Evolutionary conservation across 2,329 filamentous ascomycete genomes (phyloP).

Genomic region (Zymoseptoria ardabiliae): DNA sequence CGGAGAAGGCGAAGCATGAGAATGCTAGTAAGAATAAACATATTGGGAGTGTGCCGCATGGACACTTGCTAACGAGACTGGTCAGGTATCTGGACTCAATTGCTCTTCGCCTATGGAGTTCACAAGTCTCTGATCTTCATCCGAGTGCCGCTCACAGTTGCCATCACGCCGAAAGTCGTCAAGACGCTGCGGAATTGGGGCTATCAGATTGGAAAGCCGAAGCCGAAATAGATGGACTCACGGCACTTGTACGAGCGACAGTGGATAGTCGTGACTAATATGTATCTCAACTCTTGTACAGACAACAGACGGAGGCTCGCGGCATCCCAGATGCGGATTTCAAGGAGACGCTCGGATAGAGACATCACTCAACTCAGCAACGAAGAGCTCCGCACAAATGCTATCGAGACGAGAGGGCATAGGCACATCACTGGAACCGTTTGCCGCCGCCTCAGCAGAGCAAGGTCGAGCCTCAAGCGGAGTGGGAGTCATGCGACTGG

Average conservation of each 20-base stretch:
- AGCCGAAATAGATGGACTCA: constrained; percentile 17
- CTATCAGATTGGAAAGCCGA: constrained; percentile 77
- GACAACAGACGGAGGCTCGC: not conserved
- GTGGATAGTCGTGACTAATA: constrained; percentile 31
- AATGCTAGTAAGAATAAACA: constrained; percentile 25
- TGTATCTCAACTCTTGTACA: not conserved
- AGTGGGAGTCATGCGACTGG: too few relatives aligned
- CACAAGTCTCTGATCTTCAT: constrained; percentile 98
- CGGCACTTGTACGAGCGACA: constrained; percentile 34
- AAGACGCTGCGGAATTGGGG: constrained; percentile 81
- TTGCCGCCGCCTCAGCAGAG: too few relatives aligned
- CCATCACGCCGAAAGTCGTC: constrained; percentile 89
- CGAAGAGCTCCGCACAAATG: not conserved
- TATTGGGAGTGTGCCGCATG: not conserved
- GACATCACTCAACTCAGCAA: not conserved
- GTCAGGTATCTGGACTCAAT: constrained; percentile 67
- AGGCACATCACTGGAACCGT: too few relatives aligned
- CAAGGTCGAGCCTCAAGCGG: too few relatives aligned
- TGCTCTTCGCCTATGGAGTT: constrained; percentile 89
- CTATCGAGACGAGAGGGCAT: too few relatives aligned
- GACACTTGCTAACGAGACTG: constrained; percentile 9
- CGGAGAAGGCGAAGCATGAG: constrained; percentile 15
- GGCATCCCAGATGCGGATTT: not conserved
- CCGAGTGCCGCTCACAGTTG: constrained; percentile 85
- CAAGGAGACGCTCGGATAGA: too few relatives aligned